Base-by-base conservation (phyloP, 345 rosid genomes). In the Physaria fendleri region DNA sequence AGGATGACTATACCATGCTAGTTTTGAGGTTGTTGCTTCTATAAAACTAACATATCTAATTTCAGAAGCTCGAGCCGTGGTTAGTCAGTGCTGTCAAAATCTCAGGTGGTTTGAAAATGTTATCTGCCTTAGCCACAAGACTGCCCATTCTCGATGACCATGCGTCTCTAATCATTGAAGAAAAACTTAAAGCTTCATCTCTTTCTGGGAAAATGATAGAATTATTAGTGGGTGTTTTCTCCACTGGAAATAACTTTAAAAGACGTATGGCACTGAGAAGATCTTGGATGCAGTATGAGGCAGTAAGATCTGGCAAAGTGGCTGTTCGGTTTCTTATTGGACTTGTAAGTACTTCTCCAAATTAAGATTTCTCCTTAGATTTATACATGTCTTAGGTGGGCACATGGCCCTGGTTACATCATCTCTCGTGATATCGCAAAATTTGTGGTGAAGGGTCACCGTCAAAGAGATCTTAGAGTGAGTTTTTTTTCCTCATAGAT, bases 381-480 rank as follows among this genome's bases (percentile, higher is more conserved):
- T 11, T 56, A 12, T 46, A 55, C 54, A 43, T 34, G 12, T 29
- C 47, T 48, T 58, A 17, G 12, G 44, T 88, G 96, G 98, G 96
- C 98, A n/a, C 95, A 84, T 51, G 96, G 96, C 29, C 98, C 96
- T 4, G 95, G 98, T 39, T 88, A 92, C 74, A 65, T 88, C 23
- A 59, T 88, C 47, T 80, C 98, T 43, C 78, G 69, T 4, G 90
- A 92, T 71, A 74, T 92, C 14, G 96, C 93, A 3, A 84, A 84
- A 37, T 88, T 84, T 73, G 79, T 84, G 8, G 90, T 82, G 56
- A 77, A 14, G 65, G 83, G 85, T 35, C 93, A 92, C 59, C 83
- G 64, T 24, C 73, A 76, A 72, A 71, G 85, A 71, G 79, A 81
- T 66, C 95, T 91, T 38, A 62, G 54, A 79, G 96, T 92, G 66